Base-by-base conservation (phyloP, 176 grass and related monocot genomes). In the Ensete glaucum region DNA sequence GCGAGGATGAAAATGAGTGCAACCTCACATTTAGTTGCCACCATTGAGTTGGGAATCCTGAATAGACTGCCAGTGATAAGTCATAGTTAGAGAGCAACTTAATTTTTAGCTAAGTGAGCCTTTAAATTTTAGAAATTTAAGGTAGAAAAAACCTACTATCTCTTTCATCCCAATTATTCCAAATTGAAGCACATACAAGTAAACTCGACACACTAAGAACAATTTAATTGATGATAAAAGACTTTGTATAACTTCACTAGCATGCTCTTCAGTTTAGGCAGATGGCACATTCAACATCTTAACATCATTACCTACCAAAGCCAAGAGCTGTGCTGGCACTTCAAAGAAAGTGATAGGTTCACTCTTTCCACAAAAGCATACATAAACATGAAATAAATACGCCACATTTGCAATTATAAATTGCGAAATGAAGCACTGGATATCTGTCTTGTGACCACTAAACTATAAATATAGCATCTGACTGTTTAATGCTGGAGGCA, bases 401-500 rank as follows among this genome's bases (percentile, higher is more conserved):
- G 20, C 10, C 34, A 24, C 11, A 10, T 70, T 70, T 22, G 16
- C 25, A 11, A 63, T 29, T 62, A 48, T 65, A 77, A n/a, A n/a
- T 50, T 82, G 62, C 83, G 75, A 34, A 70, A 73, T 65, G 74
- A 77, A 12, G 54, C 4, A 51, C 85, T 79, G 19, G 76, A 75
- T 65, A 62, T 73, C 53, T 67, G 43, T 53, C 4, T 56, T 69
- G 73, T 72, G 67, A 1, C 29, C 29, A 75, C 57, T 81, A 68
- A 43, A 20, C 67, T 58, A 20, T 86, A 69, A 43, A 43, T 6
- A 80, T 52, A 63, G 74, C 74, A 54, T 62, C 52, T 54, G 73
- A 79, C 48, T 78, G 59, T 83, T 75, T 93, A 81, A 86, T 91
- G 72, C 56, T 85, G 54, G 82, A 77, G 80, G 25, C 90, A 99